Conservation (phyloP, 108 stramenopile genomes). For the Schizochytrium sp. region DNA sequence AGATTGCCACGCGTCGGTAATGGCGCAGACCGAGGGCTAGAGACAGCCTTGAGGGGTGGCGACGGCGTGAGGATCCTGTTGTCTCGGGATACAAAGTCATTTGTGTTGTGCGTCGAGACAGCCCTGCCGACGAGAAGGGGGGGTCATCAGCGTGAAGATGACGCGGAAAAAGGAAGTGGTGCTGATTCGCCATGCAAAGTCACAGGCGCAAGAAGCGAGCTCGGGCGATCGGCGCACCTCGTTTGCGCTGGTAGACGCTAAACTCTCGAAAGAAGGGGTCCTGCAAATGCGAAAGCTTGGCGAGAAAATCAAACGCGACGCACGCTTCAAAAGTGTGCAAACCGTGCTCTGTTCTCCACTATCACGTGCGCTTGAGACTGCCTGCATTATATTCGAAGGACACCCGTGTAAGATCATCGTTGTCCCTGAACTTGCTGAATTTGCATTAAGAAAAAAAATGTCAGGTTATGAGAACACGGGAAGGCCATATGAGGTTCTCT, state of each 20-base stretch:
- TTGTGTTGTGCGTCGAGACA: neutral
- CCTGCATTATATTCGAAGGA: neutral
- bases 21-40: too few relatives aligned
- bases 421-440: neutral
- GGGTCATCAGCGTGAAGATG: neutral
- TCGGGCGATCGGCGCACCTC: neutral
- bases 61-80: too few relatives aligned
- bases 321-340: neutral
- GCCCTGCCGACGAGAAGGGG: neutral
- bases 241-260: neutral
- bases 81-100: neutral
- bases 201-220: neutral
- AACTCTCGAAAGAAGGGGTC: neutral
- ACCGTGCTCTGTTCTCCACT: neutral
- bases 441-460: neutral
- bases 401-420: neutral
- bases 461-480: constrained; percentile 11
- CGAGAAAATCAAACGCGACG: too few relatives aligned
- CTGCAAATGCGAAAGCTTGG: neutral
- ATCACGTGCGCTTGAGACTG: neutral
- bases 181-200: constrained; percentile 10
- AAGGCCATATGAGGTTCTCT: neutral
- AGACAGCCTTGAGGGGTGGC: too few relatives aligned
- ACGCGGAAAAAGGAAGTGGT: neutral
- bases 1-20: too few relatives aligned